Evolutionary conservation across 495 filamentous ascomycete species (phyloP).

Genomic region (Xylaria venustula): DNA sequence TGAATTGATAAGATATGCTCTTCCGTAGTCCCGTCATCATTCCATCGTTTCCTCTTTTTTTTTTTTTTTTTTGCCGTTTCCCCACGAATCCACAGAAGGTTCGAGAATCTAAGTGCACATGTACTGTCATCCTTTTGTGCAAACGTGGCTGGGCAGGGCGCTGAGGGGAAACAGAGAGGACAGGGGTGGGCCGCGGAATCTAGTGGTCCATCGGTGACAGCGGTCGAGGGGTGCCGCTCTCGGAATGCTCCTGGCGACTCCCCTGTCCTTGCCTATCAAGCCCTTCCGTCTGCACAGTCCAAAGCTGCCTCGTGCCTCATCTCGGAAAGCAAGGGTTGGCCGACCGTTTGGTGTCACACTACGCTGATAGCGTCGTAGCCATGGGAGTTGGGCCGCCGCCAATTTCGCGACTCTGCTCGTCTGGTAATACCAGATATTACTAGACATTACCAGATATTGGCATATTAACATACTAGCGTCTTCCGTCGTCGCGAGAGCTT

Average conservation of each 20-base stretch:
- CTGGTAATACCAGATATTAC: neutral
- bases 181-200: constrained; percentile 5
- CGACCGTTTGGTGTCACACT: constrained; percentile 16
- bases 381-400: constrained; percentile 1
- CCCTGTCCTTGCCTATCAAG: constrained; percentile 9
- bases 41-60: too few relatives aligned
- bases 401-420: neutral
- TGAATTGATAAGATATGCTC: neutral
- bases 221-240: constrained; percentile 27
- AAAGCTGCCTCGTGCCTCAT: constrained; percentile 12
- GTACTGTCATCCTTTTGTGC: constrained; percentile 19
- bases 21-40: neutral
- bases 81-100: constrained; percentile 41
- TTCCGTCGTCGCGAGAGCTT: too few relatives aligned
- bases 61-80: neutral
- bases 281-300: neutral
- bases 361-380: constrained; percentile 4
- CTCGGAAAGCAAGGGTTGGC: constrained; percentile 14
- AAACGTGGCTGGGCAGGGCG: constrained; percentile 3
- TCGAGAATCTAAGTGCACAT: constrained; percentile 37
- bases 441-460: too few relatives aligned
- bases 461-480: too few relatives aligned
- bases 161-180: neutral
- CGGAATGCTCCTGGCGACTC: constrained; percentile 22
- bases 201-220: constrained; percentile 14